Evolutionary conservation across 2,329 filamentous ascomycete species (phyloP), one percentile per base, ranked within the genome.

Genomic region (Colletotrichum caudatum): DNA sequence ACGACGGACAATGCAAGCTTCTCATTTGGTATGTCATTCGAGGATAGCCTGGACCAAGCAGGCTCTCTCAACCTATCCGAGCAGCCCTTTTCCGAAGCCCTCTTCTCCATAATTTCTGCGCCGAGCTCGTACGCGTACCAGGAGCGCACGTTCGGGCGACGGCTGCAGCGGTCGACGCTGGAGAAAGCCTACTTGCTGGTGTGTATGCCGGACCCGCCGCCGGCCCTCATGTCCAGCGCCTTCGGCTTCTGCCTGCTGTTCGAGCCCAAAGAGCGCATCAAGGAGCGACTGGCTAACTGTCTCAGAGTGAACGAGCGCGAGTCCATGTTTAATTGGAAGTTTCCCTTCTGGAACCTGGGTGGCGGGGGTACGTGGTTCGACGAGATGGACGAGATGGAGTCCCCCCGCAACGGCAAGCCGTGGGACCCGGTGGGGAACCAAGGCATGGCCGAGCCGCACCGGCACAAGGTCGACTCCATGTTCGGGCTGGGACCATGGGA

Each of bases 181-280:
- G 93, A 97, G 79, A 81, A 84, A 35, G 92, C 86, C 0, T 88
- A 90, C 68, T 81, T 83, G 3, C 80, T 95, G 1, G 83, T 93
- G 3, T 82, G 78, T 18, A 84, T 84, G 78, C 76, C 81, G 2
- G 81, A 84, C 74, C 85, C 88, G 59, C 84, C 87, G 0, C 84
- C 85, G 2, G 78, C 82, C 2, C 79, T 80, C 1, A 83, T 90
- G 66, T 81, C 83, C n/a, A 85, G 86, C 44, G 85, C 90, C 1
- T 95, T 94, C 78, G 91, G 89, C 46, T 92, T 94, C 68, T 90
- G 89, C n/a, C 81, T 92, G 23, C 85, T 90, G 35, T 91, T 91
- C 72, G 86, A 90, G 76, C 80, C 82, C 1, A 80, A 80, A 5
- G 85, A 87, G 5, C 75, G 79, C 48, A 89, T 90, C 65, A 72